Evolutionary conservation across 148 eudicot genomes (phyloP).

Genomic region (Spergularia marina): DNA sequence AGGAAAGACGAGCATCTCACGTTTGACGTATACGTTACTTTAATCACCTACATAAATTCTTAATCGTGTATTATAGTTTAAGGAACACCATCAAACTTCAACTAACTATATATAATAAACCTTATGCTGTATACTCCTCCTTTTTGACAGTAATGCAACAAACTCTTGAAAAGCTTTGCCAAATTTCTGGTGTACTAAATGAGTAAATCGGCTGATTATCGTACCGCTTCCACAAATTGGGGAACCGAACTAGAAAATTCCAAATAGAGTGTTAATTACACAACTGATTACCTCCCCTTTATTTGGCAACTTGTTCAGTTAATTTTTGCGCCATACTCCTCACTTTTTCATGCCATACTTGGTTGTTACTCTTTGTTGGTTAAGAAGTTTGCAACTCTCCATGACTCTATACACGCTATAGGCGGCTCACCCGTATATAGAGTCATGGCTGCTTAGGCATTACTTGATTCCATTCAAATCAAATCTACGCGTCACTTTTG

Average conservation of each 20-base stretch:
- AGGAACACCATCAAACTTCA: background rate
- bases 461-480: too few species aligned
- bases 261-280: background rate
- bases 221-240: conserved; percentile 3
- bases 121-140: too few species aligned
- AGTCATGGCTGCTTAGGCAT: too few species aligned
- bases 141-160: too few species aligned
- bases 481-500: too few species aligned
- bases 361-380: background rate
- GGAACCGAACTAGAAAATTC: background rate
- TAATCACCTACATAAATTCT: background rate
- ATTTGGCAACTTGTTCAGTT: background rate
- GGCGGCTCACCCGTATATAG: background rate
- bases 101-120: background rate
- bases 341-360: background rate
- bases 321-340: background rate
- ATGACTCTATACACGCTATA: background rate
- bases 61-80: background rate
- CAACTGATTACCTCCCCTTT: too few species aligned
- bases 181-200: too few species aligned
- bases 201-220: background rate
- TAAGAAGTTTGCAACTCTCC: background rate
- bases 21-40: conserved; percentile 36
- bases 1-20: conserved; percentile 3
- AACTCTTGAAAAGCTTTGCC: too few species aligned